Evolutionary conservation across 768 basidiomycete genomes (phyloP).

Genomic region (Boletus insuetus): DNA sequence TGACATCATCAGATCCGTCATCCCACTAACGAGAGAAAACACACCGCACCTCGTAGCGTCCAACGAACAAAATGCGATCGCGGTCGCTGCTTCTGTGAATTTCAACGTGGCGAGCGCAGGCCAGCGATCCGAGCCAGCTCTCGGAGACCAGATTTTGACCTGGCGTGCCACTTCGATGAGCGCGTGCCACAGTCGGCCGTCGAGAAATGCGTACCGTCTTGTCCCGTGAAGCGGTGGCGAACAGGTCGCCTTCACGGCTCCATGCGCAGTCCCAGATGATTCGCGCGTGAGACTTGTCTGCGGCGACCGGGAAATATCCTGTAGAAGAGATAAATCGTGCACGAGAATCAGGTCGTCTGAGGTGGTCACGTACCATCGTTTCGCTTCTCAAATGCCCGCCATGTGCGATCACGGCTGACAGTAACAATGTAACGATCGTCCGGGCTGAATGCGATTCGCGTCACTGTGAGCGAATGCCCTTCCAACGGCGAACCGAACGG

Average conservation of each 20-base stretch:
- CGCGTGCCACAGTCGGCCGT: neutral
- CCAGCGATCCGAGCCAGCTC: slow-evolving; percentile 48
- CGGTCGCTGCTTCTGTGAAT: slow-evolving; percentile 75
- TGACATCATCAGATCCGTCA: slow-evolving; percentile 16
- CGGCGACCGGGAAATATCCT: slow-evolving; percentile 63
- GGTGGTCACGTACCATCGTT: slow-evolving; percentile 35
- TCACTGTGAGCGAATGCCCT: slow-evolving; percentile 89
- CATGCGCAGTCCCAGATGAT: slow-evolving; percentile 98
- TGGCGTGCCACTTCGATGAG: slow-evolving; percentile 26
- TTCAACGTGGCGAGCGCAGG: slow-evolving; percentile 57
- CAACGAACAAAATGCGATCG: slow-evolving; percentile 60
- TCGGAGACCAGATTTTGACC: slow-evolving; percentile 80
- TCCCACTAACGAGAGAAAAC: neutral
- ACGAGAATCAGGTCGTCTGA: neutral
- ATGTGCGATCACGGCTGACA: slow-evolving; percentile 89
- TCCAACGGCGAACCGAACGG: slow-evolving; percentile 67
- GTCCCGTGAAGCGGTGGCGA: slow-evolving; percentile 93
- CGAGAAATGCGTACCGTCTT: slow-evolving; percentile 63
- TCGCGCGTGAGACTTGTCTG: slow-evolving; percentile 82
- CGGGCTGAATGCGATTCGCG: slow-evolving; percentile 85
- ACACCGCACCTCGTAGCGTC: slow-evolving; percentile 40
- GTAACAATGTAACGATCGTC: slow-evolving; percentile 78
- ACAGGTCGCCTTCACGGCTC: slow-evolving; percentile 71
- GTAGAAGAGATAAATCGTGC: neutral
- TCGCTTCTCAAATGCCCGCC: slow-evolving; percentile 71